Conservation (phyloP, 148 eudicot species). For the Diospyros lotus region DNA sequence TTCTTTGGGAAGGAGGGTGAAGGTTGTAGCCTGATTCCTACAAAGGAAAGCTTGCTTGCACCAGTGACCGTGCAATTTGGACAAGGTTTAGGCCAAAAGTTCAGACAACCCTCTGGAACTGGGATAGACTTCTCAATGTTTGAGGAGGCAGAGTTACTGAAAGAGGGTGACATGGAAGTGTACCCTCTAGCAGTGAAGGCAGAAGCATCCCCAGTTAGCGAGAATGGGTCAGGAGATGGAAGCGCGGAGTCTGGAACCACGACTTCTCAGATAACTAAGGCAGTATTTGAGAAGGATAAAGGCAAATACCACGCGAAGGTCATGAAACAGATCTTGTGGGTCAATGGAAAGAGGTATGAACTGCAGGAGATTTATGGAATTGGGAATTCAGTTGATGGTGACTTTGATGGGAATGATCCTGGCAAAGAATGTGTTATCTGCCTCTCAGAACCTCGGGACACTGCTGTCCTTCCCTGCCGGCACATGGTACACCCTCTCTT, state of each 20-base stretch:
- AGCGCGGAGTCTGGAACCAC: conserved; percentile 33
- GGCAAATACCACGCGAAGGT: conserved; percentile 73
- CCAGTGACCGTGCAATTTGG: conserved; percentile 62
- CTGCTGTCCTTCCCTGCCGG: conserved; percentile 93
- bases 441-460: conserved; percentile 93
- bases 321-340: conserved; percentile 86
- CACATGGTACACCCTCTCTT: conserved; percentile 64
- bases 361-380: conserved; percentile 94
- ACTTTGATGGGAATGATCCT: conserved; percentile 71
- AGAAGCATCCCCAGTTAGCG: conserved; percentile 51
- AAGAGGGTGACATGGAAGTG: conserved; percentile 52
- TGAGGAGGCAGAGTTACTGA: conserved; percentile 55
- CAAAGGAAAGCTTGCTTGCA: conserved; percentile 68
- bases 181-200: conserved; percentile 82
- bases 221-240: conserved; percentile 40
- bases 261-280: conserved; percentile 89
- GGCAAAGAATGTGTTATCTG: conserved; percentile 99
- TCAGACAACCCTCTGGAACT: conserved; percentile 81
- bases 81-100: conserved; percentile 84
- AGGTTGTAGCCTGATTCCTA: conserved; percentile 62
- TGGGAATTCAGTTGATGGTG: conserved; percentile 80
- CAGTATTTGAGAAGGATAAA: conserved; percentile 78
- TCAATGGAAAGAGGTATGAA: conserved; percentile 79
- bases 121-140: conserved; percentile 84
- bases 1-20: conserved; percentile 74